Conservation (phyloP, 2,329 filamentous ascomycete genomes). For the Colletotrichum siamense region DNA sequence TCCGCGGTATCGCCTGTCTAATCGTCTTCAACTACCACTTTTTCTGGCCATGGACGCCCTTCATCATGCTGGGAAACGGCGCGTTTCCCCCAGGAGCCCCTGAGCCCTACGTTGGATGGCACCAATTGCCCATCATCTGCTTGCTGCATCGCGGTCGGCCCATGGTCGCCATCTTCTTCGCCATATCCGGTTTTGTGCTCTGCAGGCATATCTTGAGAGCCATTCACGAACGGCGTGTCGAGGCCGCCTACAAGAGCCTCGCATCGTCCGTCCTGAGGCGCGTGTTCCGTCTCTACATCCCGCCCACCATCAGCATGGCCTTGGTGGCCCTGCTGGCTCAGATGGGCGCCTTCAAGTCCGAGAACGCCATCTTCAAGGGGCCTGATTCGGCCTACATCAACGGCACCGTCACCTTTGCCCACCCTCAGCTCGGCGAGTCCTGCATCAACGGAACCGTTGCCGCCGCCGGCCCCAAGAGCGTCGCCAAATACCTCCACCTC, state of each 20-base stretch:
- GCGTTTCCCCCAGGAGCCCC: slow-evolving; percentile 39
- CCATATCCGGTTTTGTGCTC: slow-evolving; percentile 48
- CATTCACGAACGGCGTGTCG: slow-evolving; percentile 39
- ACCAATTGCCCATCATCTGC: slow-evolving; percentile 43
- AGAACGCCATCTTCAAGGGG: slow-evolving; percentile 39
- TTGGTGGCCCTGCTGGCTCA: slow-evolving; percentile 43
- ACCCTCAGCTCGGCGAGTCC: slow-evolving; percentile 11
- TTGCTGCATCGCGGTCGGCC: slow-evolving; percentile 43
- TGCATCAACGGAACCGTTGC: slow-evolving; percentile 34
- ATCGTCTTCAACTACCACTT: slow-evolving; percentile 49
- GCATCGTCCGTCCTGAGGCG: slow-evolving; percentile 42
- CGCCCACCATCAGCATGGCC: slow-evolving; percentile 45
- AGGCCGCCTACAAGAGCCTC: slow-evolving; percentile 39
- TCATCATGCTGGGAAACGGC: slow-evolving; percentile 45
- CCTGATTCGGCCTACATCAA: slow-evolving; percentile 45
- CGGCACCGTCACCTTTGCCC: slow-evolving; percentile 34
- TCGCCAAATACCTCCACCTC: slow-evolving; percentile 34
- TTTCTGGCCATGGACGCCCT: slow-evolving; percentile 44
- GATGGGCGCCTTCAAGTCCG: slow-evolving; percentile 39
- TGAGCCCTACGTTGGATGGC: slow-evolving; percentile 36
- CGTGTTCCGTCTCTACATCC: slow-evolving; percentile 44
- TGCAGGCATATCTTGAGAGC: slow-evolving; percentile 41
- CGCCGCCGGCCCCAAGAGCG: slow-evolving; percentile 29
- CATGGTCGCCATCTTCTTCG: slow-evolving; percentile 50
- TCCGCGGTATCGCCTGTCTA: slow-evolving; percentile 46